Evolutionary conservation across 2,329 filamentous ascomycete species (phyloP), one percentile per base, ranked within the genome.

Genomic region (Sporothrix inflata): DNA sequence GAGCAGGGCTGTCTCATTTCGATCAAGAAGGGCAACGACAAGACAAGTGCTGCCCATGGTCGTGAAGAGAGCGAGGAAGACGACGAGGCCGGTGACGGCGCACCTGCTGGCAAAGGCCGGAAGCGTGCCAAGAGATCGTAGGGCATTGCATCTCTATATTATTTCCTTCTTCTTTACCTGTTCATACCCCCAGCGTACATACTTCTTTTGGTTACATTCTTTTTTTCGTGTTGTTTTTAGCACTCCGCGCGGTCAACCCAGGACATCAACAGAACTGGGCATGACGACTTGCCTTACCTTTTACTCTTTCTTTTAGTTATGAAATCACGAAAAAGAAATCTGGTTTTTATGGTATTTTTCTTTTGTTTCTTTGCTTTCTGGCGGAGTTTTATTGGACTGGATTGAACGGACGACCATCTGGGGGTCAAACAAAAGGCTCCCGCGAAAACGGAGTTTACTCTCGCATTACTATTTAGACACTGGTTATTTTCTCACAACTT

Each of bases 11-110:
- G 93, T 77, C 89, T 94, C 67, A 94, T 96, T 74, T 92, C 92
- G 47, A 92, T 95, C 74, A 95, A 95, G 83, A 96, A 95, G 79
- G 93, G 93, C 16, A 94, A 93, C 75, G 91, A 94, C 73, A 90
- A 88, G 80, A 83, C 82, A 19, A 80, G 76, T 40, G 45, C 72
- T 21, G 51, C 47, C 67, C 81, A 80, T 68, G 77, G 74, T 69
- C 80, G 79, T 16, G 82, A 83, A 12, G 83, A 84, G n/a, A 83
- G 82, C 51, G 83, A 83, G 16, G 83, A 83, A 3, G 84, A 84
- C 21, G 84, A 83, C 3, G 83, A 84, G 1, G 82, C 82, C 3
- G 82, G 83, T 11, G 81, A 74, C 2, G 73, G 74, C 1, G 72
- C 72, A 2, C 51, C 57, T 8, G 71, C 61, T 11, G 60, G 60